phyloP scores from a whole-genome alignment of 2,329 filamentous ascomycete genomes.

The Diplodia sapinea region DNA sequence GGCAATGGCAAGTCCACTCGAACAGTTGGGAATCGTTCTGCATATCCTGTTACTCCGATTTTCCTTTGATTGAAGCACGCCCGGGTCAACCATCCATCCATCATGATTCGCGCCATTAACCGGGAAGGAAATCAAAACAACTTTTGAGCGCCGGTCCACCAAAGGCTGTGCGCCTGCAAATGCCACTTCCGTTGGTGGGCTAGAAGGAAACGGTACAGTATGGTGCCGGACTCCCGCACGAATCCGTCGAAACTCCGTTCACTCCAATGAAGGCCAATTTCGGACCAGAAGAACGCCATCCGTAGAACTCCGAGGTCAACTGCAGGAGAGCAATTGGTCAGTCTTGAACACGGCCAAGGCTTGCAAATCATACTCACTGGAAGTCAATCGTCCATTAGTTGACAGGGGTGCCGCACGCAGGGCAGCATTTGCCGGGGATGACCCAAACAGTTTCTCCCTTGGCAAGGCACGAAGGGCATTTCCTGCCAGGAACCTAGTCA shows the following conservation, averaged over 20 bases:
- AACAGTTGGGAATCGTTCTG: conserved; percentile 16
- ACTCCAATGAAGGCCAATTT: conserved; percentile 15
- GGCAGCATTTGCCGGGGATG: conserved; percentile 49
- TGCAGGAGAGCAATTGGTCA: conserved; percentile 1
- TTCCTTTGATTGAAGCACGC: conserved; percentile 27
- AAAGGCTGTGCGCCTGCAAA: conserved; percentile 20
- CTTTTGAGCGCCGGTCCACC: conserved; percentile 21
- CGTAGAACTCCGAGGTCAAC: conserved; percentile 23
- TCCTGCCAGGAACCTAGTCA: conserved; percentile 47
- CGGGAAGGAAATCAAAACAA: conserved; percentile 26
- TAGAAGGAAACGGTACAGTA: conserved; percentile 20
- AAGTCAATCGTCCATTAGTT: conserved; percentile 36
- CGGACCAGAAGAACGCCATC: conserved; percentile 19
- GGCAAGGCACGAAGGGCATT: conserved; percentile 49
- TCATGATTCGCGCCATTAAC: conserved; percentile 23
- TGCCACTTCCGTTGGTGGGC: conserved; percentile 7
- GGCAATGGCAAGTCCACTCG: conserved; percentile 16
- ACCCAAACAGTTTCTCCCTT: conserved; percentile 50
- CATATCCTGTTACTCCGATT: conserved; percentile 23
- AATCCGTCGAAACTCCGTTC: conserved; percentile 6
- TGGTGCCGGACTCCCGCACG: conserved; percentile 9
- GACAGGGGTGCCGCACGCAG: conserved; percentile 48
- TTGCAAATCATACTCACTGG: background rate
- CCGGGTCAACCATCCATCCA: conserved; percentile 17
- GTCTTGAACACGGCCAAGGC: background rate